Evolutionary conservation across 2,329 filamentous ascomycete species (phyloP).

Genomic region (Apiospora rasikravindrae): DNA sequence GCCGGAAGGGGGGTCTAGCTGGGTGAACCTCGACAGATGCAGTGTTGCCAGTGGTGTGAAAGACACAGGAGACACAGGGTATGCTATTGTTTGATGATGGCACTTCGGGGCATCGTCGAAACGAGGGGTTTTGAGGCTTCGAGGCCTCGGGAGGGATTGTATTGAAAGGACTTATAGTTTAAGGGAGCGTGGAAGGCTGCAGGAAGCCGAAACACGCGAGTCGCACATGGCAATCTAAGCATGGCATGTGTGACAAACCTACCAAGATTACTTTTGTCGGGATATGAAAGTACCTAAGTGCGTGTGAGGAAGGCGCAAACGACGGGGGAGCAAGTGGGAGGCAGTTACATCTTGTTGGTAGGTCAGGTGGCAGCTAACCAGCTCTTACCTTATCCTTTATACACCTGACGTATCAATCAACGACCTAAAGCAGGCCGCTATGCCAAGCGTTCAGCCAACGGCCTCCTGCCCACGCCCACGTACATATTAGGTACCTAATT

Average conservation of each 20-base stretch:
- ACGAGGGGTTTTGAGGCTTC: neutral
- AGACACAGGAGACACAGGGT: neutral
- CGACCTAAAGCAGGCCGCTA: neutral
- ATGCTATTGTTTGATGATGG: neutral
- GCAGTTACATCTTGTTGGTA: neutral
- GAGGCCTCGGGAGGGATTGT: neutral
- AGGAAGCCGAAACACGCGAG: conserved; percentile 14
- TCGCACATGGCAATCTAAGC: conserved; percentile 1
- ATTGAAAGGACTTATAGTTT: neutral
- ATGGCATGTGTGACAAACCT: neutral
- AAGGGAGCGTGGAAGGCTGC: neutral
- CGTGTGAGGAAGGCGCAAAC: neutral
- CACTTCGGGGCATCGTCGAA: neutral
- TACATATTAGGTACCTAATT: too few species aligned
- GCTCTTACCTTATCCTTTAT: too few species aligned
- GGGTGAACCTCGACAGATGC: neutral
- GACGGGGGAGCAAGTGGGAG: neutral
- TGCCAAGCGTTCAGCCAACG: neutral
- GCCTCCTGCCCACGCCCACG: neutral
- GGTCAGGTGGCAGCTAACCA: neutral
- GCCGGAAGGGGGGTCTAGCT: neutral
- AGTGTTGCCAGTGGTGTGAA: neutral
- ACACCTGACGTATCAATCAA: neutral
- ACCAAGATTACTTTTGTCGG: neutral
- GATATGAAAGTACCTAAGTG: too few species aligned